A percentile compares a stretch with the other conserved stretches of the same genome.
Evolutionary conservation across 805 yeast genomes (phyloP).

Genomic region (Yamadazyma sp.): DNA sequence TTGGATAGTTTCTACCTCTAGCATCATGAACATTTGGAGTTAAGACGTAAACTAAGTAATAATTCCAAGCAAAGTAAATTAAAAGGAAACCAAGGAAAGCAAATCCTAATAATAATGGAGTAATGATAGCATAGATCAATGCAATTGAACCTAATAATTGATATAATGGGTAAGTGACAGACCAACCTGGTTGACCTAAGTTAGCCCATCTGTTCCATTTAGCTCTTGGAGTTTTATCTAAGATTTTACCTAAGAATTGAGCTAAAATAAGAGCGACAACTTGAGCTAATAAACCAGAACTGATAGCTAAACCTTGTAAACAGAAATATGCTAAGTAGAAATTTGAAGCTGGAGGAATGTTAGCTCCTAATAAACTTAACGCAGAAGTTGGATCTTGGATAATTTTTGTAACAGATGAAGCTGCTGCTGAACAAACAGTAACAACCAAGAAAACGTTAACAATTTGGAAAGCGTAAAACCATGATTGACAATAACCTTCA

Average conservation of each 20-base stretch:
- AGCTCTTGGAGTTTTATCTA: slow-evolving; percentile 89
- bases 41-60: slow-evolving; percentile 61
- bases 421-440: slow-evolving; percentile 79
- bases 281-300: slow-evolving; percentile 77
- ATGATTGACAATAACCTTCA: slow-evolving; percentile 80
- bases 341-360: slow-evolving; percentile 87
- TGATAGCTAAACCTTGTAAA: slow-evolving; percentile 74
- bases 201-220: slow-evolving; percentile 76
- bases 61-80: slow-evolving; percentile 59
- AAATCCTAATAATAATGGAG: slow-evolving; percentile 70
- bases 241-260: slow-evolving; percentile 62
- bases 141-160: slow-evolving; percentile 72
- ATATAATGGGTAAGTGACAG: slow-evolving; percentile 75
- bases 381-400: slow-evolving; percentile 64
- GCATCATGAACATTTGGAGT: slow-evolving; percentile 55
- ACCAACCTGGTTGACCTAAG: slow-evolving; percentile 72
- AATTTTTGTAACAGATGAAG: slow-evolving; percentile 73
- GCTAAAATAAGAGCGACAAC: slow-evolving; percentile 69
- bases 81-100: slow-evolving; percentile 56
- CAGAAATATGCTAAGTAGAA: slow-evolving; percentile 83
- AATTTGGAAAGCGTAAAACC: slow-evolving; percentile 89
- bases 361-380: slow-evolving; percentile 67
- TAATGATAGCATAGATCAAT: slow-evolving; percentile 72
- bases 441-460: slow-evolving; percentile 84
- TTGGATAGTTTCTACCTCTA: slow-evolving; percentile 72